Conservation (phyloP, 164 flowering plant genomes). For the Vitis amurensis region DNA sequence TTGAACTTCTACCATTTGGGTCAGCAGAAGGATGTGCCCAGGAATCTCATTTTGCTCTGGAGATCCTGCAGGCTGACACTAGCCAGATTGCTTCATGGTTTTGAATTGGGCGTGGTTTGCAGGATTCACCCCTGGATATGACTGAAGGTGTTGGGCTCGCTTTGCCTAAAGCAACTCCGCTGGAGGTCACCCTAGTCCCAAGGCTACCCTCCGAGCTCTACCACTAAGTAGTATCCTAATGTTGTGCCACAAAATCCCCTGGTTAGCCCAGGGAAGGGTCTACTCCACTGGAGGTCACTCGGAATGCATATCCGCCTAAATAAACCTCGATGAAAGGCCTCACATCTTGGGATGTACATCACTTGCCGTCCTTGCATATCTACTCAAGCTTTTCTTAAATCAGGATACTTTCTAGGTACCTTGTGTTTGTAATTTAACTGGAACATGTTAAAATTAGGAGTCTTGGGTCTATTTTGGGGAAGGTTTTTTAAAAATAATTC, state of each 20-base stretch:
- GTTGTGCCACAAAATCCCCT: too few species aligned
- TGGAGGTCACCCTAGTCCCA: slow-evolving; percentile 28
- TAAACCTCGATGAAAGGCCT: background rate
- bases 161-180: slow-evolving; percentile 15
- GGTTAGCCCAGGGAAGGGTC: background rate
- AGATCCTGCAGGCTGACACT: slow-evolving; percentile 19
- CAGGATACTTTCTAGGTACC: too few species aligned
- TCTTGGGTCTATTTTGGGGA: too few species aligned
- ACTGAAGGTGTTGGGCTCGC: slow-evolving; percentile 14
- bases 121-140: slow-evolving; percentile 23
- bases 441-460: too few species aligned
- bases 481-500: too few species aligned
- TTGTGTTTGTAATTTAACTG: too few species aligned
- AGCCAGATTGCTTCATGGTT: slow-evolving; percentile 31
- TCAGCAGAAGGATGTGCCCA: background rate
- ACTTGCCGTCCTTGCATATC: too few species aligned
- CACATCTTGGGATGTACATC: too few species aligned
- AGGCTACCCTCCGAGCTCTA: slow-evolving; percentile 4
- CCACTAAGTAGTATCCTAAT: background rate
- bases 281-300: too few species aligned
- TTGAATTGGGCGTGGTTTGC: slow-evolving; percentile 11
- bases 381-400: too few species aligned
- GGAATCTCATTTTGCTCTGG: slow-evolving; percentile 20
- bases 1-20: too few species aligned
- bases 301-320: background rate